Evolutionary conservation across 2,329 filamentous ascomycete genomes (phyloP).

Genomic region (Colletotrichum kahawae): DNA sequence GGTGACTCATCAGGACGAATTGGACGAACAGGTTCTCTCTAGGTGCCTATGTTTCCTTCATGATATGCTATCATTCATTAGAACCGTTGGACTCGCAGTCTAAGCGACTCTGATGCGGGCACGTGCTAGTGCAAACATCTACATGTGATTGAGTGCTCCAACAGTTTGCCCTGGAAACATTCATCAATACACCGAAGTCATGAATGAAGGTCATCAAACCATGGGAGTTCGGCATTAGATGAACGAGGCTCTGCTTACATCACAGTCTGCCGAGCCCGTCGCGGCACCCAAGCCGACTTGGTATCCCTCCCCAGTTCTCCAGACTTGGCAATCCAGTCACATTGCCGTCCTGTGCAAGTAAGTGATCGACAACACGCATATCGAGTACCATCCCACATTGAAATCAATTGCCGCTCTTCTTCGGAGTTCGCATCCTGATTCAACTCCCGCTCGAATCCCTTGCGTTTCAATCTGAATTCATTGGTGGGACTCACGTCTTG

Average conservation of each 20-base stretch:
- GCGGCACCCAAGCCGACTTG: neutral
- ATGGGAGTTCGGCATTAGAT: neutral
- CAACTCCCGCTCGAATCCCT: neutral
- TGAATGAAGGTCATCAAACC: accelerated
- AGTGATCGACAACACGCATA: neutral
- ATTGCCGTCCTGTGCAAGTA: neutral
- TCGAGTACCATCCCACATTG: too few species aligned
- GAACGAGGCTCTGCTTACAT: neutral
- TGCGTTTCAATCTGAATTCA: neutral
- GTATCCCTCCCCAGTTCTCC: neutral
- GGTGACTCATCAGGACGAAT: accelerated
- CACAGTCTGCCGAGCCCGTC: neutral
- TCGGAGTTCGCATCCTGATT: neutral
- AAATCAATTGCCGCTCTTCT: neutral
- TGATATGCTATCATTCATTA: neutral
- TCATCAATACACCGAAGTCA: neutral
- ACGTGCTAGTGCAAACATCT: neutral
- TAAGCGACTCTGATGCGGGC: too few species aligned
- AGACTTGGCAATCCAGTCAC: neutral
- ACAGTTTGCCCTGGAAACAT: accelerated
- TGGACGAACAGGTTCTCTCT: neutral
- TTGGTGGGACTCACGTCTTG: neutral
- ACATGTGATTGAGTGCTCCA: neutral
- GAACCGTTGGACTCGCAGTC: too few species aligned
- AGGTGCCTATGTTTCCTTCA: neutral